phyloP scores from a whole-genome alignment of 2,329 filamentous ascomycete genomes.

The Fusarium continuum region DNA sequence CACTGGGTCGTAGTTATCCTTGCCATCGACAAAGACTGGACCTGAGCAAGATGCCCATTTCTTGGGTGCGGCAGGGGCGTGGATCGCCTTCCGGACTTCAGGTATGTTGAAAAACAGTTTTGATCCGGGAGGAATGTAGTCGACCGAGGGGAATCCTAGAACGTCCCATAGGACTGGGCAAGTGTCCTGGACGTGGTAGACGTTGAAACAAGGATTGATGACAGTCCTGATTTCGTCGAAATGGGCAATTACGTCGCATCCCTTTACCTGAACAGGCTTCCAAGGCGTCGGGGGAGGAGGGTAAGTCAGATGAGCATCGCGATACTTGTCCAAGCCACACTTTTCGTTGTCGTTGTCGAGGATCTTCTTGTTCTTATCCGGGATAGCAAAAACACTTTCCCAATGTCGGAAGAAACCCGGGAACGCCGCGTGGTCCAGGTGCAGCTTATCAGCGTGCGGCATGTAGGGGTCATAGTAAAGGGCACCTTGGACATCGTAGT shows the following conservation, averaged over 20 bases:
- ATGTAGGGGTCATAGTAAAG: slow-evolving; percentile 22
- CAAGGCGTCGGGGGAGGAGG: slow-evolving; percentile 1
- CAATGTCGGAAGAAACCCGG: slow-evolving; percentile 6
- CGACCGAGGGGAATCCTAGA: background rate
- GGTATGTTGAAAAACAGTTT: slow-evolving; percentile 9
- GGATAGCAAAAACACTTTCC: slow-evolving; percentile 20
- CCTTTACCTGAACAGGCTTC: slow-evolving; percentile 12
- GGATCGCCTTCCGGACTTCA: slow-evolving; percentile 7
- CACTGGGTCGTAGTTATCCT: background rate
- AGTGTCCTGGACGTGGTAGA: slow-evolving; percentile 7
- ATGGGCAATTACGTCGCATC: slow-evolving; percentile 13
- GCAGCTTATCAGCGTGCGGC: slow-evolving; percentile 6
- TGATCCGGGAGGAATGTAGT: background rate
- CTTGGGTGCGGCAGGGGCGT: background rate
- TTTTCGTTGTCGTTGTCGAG: slow-evolving; percentile 17
- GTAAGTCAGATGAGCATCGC: slow-evolving; percentile 4
- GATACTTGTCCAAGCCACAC: slow-evolving; percentile 14
- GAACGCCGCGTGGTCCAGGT: slow-evolving; percentile 8
- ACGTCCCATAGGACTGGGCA: slow-evolving; percentile 14
- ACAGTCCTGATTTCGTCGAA: slow-evolving; percentile 6
- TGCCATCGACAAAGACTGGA: background rate
- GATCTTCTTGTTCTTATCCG: slow-evolving; percentile 19
- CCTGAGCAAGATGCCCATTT: slow-evolving; percentile 8
- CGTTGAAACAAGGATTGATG: slow-evolving; percentile 17
- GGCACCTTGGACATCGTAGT: slow-evolving; percentile 8